Conservation (phyloP, 2,329 filamentous ascomycete species). For the Ophiostoma ips region DNA sequence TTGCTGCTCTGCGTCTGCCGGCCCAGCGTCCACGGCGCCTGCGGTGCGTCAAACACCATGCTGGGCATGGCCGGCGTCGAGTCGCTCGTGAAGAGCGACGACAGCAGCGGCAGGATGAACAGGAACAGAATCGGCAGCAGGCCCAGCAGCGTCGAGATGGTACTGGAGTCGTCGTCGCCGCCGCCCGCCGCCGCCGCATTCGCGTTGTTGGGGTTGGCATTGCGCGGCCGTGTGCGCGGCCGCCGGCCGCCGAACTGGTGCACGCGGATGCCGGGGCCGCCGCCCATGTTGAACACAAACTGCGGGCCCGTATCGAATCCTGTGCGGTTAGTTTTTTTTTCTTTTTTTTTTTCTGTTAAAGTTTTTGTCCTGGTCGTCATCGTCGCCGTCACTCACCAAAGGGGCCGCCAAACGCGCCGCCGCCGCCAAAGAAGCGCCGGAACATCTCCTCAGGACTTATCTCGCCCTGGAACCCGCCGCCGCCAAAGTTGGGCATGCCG, state of each 20-base stretch:
- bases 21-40: constrained; percentile 58
- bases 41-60: constrained; percentile 61
- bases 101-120: constrained; percentile 72
- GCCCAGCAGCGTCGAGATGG: constrained; percentile 49
- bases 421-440: constrained; percentile 85
- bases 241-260: constrained; percentile 83
- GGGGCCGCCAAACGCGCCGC: constrained; percentile 49
- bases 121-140: constrained; percentile 80
- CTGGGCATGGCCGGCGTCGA: constrained; percentile 44
- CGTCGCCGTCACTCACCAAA: not conserved
- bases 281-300: constrained; percentile 91
- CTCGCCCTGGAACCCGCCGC: constrained; percentile 67
- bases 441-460: constrained; percentile 96
- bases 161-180: constrained; percentile 23
- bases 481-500: constrained; percentile 24
- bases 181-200: constrained; percentile 25
- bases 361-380: too few species aligned
- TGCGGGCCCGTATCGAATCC: constrained; percentile 66
- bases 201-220: constrained; percentile 19
- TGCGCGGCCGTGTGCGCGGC: constrained; percentile 58
- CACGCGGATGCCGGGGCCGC: constrained; percentile 79
- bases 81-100: constrained; percentile 56
- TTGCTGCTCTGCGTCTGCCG: constrained; percentile 53
- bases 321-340: constrained; percentile 15
- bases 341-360: too few species aligned